Evolutionary conservation across 2,329 filamentous ascomycete species (phyloP), one percentile per base, ranked within the genome.

Genomic region (Ambrosiella cleistominuta): DNA sequence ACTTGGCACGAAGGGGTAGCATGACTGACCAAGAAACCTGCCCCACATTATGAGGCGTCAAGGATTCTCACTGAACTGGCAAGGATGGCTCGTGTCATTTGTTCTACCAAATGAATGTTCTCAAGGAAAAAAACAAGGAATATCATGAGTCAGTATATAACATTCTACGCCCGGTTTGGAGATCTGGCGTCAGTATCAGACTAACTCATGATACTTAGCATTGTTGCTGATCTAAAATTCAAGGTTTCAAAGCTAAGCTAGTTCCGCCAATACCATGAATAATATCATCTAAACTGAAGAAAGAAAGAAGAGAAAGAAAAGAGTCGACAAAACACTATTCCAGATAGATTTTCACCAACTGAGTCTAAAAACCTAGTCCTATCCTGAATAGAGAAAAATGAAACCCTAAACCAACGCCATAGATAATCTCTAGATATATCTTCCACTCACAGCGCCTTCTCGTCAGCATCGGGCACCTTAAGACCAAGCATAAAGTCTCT

Each of bases 401-500:
- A 54, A 42, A 37, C 35, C 56, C 11, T 15, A 19, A 35, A 40
- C 51, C 52, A 11, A 53, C 37, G 19, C 27, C 49, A 17, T 36
- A 27, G 38, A 54, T 13, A 37, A 19, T n/a, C 27, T 49, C 17
- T 9, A 12, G 15, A 54, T 7, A 8, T 15, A 54, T 38, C 6
- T 39, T 17, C 51, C 38, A 5, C 44, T 27, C 38, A 62, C 57
- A 62, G 54, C 52, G 58, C 45, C 37, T 62, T 57, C 35, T 56
- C 58, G 35, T 68, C 64, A 17, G 66, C 67, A 19, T 66, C 67
- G 35, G 73, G 72, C 1, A 74, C 71, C 60, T 77, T 77, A 37
- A 89, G 68, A 17, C 72, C 74, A 59, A 94, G 74, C 45, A 97
- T 72, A 67, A 94, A 85, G 70, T 98, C 93, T 63, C 93, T 80